A percentile compares a stretch with the other conserved stretches of the same genome.
phyloP scores from a whole-genome alignment of 23 red algal genomes.

The Gracilariopsis chorda region DNA sequence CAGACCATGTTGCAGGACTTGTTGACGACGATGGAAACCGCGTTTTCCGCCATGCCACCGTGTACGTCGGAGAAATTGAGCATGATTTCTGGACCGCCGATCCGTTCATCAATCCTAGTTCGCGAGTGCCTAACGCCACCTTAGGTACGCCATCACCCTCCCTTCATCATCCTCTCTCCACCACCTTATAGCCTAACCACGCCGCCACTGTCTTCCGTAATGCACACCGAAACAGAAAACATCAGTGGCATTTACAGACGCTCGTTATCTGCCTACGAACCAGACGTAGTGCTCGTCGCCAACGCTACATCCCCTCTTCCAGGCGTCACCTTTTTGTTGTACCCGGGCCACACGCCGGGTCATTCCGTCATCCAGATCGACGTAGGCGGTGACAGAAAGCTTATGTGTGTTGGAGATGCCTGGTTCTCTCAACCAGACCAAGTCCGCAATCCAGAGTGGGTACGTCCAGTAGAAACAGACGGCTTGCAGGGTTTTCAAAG shows the following conservation, averaged over 20 bases:
- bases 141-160: neutral
- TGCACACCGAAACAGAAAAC: neutral
- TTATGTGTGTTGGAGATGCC: slow-evolving; percentile 5
- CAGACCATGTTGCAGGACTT: slow-evolving; percentile 29
- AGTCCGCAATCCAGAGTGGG: slow-evolving; percentile 22
- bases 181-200: no score
- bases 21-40: slow-evolving; percentile 3
- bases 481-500: neutral
- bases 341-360: slow-evolving; percentile 25
- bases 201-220: no score
- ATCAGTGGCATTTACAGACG: neutral
- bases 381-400: neutral
- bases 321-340: neutral
- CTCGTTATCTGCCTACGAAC: neutral
- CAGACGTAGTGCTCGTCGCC: neutral
- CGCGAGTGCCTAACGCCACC: neutral
- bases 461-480: slow-evolving; percentile 5
- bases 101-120: slow-evolving; percentile 22
- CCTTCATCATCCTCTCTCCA: no score
- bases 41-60: slow-evolving; percentile 5
- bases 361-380: slow-evolving; percentile 12
- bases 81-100: slow-evolving; percentile 42
- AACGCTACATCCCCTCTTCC: neutral
- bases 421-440: slow-evolving; percentile 30
- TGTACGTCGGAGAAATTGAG: neutral